A percentile compares a stretch with the other conserved stretches of the same genome.
phyloP scores from a whole-genome alignment of 139 green algal genomes.

The Chlamydomonas schloesseri region DNA sequence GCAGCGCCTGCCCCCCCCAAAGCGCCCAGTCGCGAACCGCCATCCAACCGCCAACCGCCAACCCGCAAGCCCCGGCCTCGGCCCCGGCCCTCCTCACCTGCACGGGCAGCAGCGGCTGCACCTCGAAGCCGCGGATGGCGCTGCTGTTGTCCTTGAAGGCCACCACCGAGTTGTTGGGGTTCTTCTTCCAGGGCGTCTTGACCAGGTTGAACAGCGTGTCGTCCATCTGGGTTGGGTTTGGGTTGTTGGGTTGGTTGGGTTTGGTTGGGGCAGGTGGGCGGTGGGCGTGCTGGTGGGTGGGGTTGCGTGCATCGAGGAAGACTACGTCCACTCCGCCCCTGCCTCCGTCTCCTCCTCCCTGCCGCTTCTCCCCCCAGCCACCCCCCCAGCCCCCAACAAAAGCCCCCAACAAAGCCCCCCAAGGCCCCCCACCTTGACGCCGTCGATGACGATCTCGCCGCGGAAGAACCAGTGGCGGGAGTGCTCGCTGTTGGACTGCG shows the following conservation, averaged over 20 bases:
- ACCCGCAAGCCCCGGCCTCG: background rate
- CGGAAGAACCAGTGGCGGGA: constrained; percentile 95
- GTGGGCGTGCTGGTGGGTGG: background rate
- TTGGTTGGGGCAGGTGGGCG: too few species aligned
- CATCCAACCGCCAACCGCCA: too few species aligned
- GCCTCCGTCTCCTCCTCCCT: too few species aligned
- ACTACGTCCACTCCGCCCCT: too few species aligned
- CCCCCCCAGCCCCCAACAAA: constrained; percentile 30
- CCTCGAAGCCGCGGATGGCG: constrained; percentile 87
- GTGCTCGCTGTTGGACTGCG: constrained; percentile 93
- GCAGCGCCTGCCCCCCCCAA: too few species aligned
- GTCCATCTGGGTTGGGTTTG: constrained; percentile 57
- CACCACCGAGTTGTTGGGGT: constrained; percentile 95
- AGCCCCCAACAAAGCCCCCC: too few species aligned
- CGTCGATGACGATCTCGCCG: constrained; percentile 93
- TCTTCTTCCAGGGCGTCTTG: constrained; percentile 63
- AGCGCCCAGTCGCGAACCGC: too few species aligned
- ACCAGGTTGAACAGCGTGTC: constrained; percentile 63
- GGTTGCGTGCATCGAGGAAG: too few species aligned
- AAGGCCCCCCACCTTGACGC: constrained; percentile 66
- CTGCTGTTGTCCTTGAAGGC: constrained; percentile 99
- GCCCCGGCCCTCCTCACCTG: background rate
- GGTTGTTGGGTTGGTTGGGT: too few species aligned
- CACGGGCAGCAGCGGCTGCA: constrained; percentile 82
- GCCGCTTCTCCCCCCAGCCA: background rate